Evolutionary conservation across 805 yeast genomes (phyloP).

Genomic region (Candida quercuum): DNA sequence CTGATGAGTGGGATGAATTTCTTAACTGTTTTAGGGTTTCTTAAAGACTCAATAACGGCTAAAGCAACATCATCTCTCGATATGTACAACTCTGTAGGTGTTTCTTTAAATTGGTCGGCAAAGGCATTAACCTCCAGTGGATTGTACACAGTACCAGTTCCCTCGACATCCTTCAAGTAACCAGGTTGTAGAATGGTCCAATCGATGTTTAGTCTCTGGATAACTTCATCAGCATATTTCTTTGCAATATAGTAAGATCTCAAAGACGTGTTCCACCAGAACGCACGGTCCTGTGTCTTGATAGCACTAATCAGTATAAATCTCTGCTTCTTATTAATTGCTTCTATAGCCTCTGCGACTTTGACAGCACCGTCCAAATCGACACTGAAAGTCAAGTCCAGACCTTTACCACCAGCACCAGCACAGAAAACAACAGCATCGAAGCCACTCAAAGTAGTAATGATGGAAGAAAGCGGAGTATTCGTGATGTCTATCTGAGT

Average conservation of each 20-base stretch:
- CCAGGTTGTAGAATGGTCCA: constrained; percentile 59
- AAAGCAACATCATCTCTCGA: constrained; percentile 54
- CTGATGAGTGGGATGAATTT: constrained; percentile 39
- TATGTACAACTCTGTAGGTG: constrained; percentile 23
- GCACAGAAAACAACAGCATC: constrained; percentile 58
- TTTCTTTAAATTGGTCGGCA: constrained; percentile 15
- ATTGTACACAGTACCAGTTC: constrained; percentile 39
- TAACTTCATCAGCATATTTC: constrained; percentile 51
- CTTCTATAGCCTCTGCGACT: constrained; percentile 47
- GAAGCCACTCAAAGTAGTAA: constrained; percentile 35
- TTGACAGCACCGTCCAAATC: constrained; percentile 60
- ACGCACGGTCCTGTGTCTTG: constrained; percentile 44
- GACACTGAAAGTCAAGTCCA: constrained; percentile 40
- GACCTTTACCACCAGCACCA: constrained; percentile 55
- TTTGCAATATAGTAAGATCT: constrained; percentile 54
- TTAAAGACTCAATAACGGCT: constrained; percentile 34
- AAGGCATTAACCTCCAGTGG: constrained; percentile 19
- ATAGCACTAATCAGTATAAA: constrained; percentile 52
- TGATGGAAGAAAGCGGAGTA: constrained; percentile 29
- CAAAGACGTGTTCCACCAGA: constrained; percentile 35
- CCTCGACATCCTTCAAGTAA: constrained; percentile 31
- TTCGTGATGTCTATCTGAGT: constrained; percentile 35
- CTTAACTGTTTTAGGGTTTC: constrained; percentile 31
- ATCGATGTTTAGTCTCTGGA: constrained; percentile 33
- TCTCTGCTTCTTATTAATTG: constrained; percentile 34